Conservation (phyloP, 2,329 filamentous ascomycete genomes). For the Neofusicoccum parvum region DNA sequence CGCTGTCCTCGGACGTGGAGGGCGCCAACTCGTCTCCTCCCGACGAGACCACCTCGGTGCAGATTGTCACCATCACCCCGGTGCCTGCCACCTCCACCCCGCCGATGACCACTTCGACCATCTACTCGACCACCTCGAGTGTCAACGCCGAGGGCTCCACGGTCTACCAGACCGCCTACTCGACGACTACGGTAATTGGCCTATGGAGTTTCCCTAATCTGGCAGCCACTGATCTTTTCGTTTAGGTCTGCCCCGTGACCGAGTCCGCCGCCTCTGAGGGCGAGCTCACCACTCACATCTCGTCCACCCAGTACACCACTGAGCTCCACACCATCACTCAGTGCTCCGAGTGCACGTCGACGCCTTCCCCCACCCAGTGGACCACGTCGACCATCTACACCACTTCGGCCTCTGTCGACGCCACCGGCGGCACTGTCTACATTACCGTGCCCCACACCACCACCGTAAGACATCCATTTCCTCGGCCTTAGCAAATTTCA, state of each 20-base stretch:
- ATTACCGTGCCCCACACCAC: constrained; percentile 18
- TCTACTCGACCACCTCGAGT: background rate
- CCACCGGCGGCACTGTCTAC: constrained; percentile 2
- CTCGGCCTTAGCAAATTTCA: background rate
- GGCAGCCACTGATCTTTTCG: background rate
- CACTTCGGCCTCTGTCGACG: constrained; percentile 10
- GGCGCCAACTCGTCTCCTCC: background rate
- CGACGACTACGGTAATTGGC: constrained; percentile 8
- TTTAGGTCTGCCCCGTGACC: constrained; percentile 8
- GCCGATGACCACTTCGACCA: constrained; percentile 11
- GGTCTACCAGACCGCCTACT: background rate
- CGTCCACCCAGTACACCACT: constrained; percentile 7
- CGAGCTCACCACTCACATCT: constrained; percentile 3
- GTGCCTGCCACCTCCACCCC: background rate
- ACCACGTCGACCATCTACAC: constrained; percentile 21
- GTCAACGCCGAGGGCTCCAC: background rate
- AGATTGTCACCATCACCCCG: constrained; percentile 7
- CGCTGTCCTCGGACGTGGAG: background rate
- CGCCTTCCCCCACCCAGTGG: constrained; percentile 6
- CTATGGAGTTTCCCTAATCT: background rate
- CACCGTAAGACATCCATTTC: background rate
- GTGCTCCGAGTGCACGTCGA: background rate
- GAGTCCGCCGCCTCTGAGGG: constrained; percentile 1
- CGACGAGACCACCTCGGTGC: constrained; percentile 4
- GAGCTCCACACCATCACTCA: background rate